A percentile compares a stretch with the other conserved stretches of the same genome.
Conservation (phyloP, 208 protist genomes). For the Zelonia costaricensis region DNA sequence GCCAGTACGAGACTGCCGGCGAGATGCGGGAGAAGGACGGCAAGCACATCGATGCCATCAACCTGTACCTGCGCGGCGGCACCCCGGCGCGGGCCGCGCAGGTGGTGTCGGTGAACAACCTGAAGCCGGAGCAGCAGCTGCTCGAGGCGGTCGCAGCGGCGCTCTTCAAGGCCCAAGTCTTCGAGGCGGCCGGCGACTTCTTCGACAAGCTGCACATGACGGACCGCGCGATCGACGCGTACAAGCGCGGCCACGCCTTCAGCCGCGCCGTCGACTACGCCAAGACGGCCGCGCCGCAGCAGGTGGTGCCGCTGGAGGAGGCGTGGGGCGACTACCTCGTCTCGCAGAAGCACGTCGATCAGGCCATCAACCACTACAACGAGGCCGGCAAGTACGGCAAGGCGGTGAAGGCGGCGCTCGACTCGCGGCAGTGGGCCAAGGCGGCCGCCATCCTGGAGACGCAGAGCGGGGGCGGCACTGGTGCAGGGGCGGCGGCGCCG, state of each 20-base stretch:
- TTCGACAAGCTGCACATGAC: slow-evolving; percentile 94
- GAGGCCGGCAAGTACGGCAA: slow-evolving; percentile 94
- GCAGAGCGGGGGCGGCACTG: slow-evolving; percentile 44
- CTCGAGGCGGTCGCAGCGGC: slow-evolving; percentile 94
- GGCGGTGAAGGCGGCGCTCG: slow-evolving; percentile 96
- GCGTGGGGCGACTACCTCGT: slow-evolving; percentile 98
- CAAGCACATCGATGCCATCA: slow-evolving; percentile 95
- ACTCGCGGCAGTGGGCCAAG: slow-evolving; percentile 95
- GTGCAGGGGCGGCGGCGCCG: not conserved
- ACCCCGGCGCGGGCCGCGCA: slow-evolving; percentile 93
- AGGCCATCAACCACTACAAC: slow-evolving; percentile 97
- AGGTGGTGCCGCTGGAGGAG: slow-evolving; percentile 91
- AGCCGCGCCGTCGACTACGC: slow-evolving; percentile 95
- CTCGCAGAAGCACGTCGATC: slow-evolving; percentile 94
- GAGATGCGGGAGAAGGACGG: slow-evolving; percentile 94
- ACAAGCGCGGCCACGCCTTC: slow-evolving; percentile 94
- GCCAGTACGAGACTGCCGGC: slow-evolving; percentile 96
- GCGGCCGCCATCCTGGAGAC: slow-evolving; percentile 88
- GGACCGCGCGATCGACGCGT: slow-evolving; percentile 95
- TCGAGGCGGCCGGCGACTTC: slow-evolving; percentile 96
- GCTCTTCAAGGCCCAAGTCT: slow-evolving; percentile 93
- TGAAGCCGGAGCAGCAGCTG: slow-evolving; percentile 87
- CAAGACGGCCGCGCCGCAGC: slow-evolving; percentile 62
- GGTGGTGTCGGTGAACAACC: slow-evolving; percentile 85
- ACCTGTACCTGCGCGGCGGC: slow-evolving; percentile 95